phyloP scores from a whole-genome alignment of 1,139 yeast species.

The Pichia sp. region DNA sequence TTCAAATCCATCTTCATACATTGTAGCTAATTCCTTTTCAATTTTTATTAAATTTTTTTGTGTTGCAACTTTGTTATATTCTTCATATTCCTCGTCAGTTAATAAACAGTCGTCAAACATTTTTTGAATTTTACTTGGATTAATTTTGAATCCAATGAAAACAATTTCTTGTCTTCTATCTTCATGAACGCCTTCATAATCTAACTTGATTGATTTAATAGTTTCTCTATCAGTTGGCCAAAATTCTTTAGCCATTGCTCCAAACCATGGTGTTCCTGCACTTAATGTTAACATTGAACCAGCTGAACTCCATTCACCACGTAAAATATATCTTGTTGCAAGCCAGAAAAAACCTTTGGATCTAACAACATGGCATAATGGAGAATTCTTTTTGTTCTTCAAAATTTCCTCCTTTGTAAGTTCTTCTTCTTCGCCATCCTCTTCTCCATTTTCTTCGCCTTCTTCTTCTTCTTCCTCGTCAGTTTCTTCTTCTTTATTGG shows the following conservation, averaged over 20 bases:
- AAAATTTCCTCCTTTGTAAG: constrained; percentile 9
- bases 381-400: constrained; percentile 33
- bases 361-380: constrained; percentile 35
- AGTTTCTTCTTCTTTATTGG: constrained; percentile 18
- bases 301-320: constrained; percentile 45
- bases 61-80: constrained; percentile 28
- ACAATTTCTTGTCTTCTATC: constrained; percentile 42
- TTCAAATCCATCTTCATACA: constrained; percentile 29
- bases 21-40: constrained; percentile 30
- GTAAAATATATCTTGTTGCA: constrained; percentile 37
- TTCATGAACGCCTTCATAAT: constrained; percentile 36
- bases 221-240: constrained; percentile 30
- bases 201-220: constrained; percentile 30
- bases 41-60: constrained; percentile 30
- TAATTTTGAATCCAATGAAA: constrained; percentile 37
- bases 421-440: constrained; percentile 4
- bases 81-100: constrained; percentile 32
- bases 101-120: constrained; percentile 35
- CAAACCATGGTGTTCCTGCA: constrained; percentile 44
- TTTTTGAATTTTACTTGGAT: constrained; percentile 27
- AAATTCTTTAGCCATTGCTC: constrained; percentile 33
- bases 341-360: constrained; percentile 44
- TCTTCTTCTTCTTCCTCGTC: constrained; percentile 18
- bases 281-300: constrained; percentile 39
- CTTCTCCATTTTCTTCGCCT: constrained; percentile 24